Conservation (phyloP, 2,329 filamentous ascomycete species). For the Amauroascus verrucosus region DNA sequence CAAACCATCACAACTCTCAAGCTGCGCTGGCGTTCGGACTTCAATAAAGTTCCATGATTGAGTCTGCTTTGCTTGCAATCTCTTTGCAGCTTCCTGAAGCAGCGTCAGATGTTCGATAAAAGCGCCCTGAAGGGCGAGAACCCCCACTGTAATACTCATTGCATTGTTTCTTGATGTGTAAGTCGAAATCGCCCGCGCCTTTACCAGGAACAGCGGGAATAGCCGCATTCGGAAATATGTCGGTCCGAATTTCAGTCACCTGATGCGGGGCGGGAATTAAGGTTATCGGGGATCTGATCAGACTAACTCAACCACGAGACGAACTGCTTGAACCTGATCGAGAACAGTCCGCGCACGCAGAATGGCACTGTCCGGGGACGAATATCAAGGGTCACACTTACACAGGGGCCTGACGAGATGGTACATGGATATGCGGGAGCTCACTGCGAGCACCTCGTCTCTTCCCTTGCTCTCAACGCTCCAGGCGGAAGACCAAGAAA, state of each 20-base stretch:
- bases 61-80: slow-evolving; percentile 29
- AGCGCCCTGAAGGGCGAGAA: slow-evolving; percentile 76
- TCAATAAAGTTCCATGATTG: slow-evolving; percentile 56
- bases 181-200: not conserved
- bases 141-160: slow-evolving; percentile 39
- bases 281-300: slow-evolving; percentile 1
- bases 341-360: not conserved
- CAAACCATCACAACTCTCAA: slow-evolving; percentile 66
- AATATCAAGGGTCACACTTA: not conserved
- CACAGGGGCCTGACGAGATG: slow-evolving; percentile 26
- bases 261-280: not conserved
- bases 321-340: not conserved
- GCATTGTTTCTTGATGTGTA: slow-evolving; percentile 1
- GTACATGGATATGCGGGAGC: slow-evolving; percentile 36
- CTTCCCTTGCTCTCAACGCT: slow-evolving; percentile 36
- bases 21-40: slow-evolving; percentile 64
- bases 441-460: slow-evolving; percentile 22
- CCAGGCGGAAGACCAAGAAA: slow-evolving; percentile 41
- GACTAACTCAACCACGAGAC: not conserved
- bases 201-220: not conserved
- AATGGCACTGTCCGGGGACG: not conserved
- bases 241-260: not conserved
- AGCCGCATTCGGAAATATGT: slow-evolving; percentile 1
- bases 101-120: slow-evolving; percentile 80
- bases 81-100: slow-evolving; percentile 56